Conservation (phyloP, 371 early-diverging fungal species). For the Mucor irregularis region DNA sequence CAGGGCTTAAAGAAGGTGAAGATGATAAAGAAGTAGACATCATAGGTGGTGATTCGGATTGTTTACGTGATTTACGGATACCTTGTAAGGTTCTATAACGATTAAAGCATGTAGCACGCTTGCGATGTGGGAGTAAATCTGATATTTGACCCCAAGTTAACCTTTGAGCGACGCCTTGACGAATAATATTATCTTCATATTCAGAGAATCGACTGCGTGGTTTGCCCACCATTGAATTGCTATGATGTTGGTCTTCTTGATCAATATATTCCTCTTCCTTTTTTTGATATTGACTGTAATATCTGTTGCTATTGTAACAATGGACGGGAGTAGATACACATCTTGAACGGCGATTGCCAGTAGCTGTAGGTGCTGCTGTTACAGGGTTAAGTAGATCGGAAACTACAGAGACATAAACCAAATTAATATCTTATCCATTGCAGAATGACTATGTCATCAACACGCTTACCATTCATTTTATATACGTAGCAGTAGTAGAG, state of each 20-base stretch:
- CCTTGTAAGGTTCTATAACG: constrained; percentile 49
- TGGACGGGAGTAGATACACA: constrained; percentile 16
- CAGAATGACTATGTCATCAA: background rate
- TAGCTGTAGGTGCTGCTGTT: background rate
- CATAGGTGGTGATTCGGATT: constrained; percentile 3
- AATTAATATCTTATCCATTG: background rate
- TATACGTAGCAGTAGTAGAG: background rate
- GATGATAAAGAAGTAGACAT: constrained; percentile 4
- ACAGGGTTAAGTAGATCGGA: constrained; percentile 24
- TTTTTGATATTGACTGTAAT: constrained; percentile 1
- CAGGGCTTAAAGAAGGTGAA: constrained; percentile 3
- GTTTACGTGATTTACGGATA: constrained; percentile 47
- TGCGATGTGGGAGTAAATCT: constrained; percentile 40
- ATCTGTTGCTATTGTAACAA: background rate
- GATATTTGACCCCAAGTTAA: constrained; percentile 54
- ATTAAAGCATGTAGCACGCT: constrained; percentile 53
- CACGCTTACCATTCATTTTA: constrained; percentile 14
- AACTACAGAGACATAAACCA: constrained; percentile 2
- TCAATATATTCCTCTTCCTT: background rate
- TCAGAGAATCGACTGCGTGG: constrained; percentile 50
- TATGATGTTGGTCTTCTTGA: background rate
- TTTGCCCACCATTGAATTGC: constrained; percentile 23
- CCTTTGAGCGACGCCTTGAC: constrained; percentile 45
- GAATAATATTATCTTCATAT: constrained; percentile 45
- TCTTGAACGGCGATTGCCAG: constrained; percentile 10